Evolutionary conservation across 2,329 filamentous ascomycete genomes (phyloP).

Genomic region (Eurotiales sp.): DNA sequence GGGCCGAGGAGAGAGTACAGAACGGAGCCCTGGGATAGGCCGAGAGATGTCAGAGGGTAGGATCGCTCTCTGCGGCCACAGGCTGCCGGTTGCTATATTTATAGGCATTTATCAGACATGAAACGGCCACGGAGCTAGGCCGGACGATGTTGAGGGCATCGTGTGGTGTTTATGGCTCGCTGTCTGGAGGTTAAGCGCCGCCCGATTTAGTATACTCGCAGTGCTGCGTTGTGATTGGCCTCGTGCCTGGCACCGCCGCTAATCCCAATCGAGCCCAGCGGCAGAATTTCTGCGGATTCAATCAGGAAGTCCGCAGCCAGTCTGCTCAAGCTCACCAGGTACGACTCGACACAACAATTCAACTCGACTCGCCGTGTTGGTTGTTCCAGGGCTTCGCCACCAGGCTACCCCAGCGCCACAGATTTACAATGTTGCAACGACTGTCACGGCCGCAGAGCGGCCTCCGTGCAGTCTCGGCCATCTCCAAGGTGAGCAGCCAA

Average conservation of each 20-base stretch:
- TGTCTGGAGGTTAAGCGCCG: neutral
- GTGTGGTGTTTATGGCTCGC: constrained; percentile 6
- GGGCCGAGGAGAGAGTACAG: constrained; percentile 21
- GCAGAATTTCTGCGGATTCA: constrained; percentile 36
- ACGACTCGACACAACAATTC: no score
- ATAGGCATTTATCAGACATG: neutral
- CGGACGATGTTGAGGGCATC: neutral
- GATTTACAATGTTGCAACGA: constrained; percentile 33
- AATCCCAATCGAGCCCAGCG: constrained; percentile 24
- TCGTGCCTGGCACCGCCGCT: constrained; percentile 16
- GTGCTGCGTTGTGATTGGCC: constrained; percentile 16
- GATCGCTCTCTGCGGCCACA: constrained; percentile 15
- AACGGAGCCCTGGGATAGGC: constrained; percentile 14
- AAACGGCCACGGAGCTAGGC: constrained; percentile 13
- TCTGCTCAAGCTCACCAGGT: no score
- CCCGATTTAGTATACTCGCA: neutral
- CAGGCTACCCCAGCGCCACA: neutral
- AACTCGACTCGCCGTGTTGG: no score
- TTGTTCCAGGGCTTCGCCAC: constrained; percentile 1
- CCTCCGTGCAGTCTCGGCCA: constrained; percentile 38
- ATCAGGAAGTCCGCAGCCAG: neutral
- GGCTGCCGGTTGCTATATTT: constrained; percentile 11
- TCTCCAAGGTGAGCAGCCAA: constrained; percentile 33
- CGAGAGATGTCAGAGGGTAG: constrained; percentile 1
- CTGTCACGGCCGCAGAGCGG: constrained; percentile 41